Conservation (phyloP, 2,329 filamentous ascomycete genomes). For the Fusarium sp. region DNA sequence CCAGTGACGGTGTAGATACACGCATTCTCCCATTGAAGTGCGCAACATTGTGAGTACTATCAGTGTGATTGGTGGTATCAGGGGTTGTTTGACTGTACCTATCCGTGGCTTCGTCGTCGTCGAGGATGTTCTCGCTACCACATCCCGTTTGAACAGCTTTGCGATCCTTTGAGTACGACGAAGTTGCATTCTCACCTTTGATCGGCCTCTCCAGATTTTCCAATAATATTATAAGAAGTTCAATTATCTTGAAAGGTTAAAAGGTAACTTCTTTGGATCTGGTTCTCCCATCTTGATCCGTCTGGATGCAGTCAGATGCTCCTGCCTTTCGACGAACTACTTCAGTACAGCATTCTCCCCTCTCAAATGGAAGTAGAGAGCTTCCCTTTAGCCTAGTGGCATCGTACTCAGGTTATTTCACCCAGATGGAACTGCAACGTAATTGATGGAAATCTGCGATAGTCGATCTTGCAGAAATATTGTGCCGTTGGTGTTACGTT, state of each 20-base stretch:
- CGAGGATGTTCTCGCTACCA: background rate
- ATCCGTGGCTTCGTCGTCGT: background rate
- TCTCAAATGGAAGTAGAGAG: background rate
- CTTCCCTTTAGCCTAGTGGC: fast-evolving
- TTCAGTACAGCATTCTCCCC: background rate
- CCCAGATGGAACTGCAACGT: background rate
- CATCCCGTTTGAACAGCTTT: fast-evolving
- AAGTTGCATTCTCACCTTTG: fast-evolving
- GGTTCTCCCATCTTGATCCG: too few species aligned
- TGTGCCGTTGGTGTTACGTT: background rate
- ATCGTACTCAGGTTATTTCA: background rate
- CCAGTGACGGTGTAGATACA: background rate
- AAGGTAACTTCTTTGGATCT: fast-evolving
- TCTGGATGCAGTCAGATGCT: background rate
- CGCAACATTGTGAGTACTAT: background rate
- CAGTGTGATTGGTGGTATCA: background rate
- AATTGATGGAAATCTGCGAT: background rate
- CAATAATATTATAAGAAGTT: fast-evolving
- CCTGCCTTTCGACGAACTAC: fast-evolving
- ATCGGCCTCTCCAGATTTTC: fast-evolving
- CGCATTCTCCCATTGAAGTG: background rate
- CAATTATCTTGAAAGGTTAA: fast-evolving
- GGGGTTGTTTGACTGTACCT: too few species aligned
- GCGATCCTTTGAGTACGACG: fast-evolving
- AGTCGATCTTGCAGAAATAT: too few species aligned